Conservation (phyloP, 495 filamentous ascomycete genomes). For the Sphaerosporella brunnea region DNA sequence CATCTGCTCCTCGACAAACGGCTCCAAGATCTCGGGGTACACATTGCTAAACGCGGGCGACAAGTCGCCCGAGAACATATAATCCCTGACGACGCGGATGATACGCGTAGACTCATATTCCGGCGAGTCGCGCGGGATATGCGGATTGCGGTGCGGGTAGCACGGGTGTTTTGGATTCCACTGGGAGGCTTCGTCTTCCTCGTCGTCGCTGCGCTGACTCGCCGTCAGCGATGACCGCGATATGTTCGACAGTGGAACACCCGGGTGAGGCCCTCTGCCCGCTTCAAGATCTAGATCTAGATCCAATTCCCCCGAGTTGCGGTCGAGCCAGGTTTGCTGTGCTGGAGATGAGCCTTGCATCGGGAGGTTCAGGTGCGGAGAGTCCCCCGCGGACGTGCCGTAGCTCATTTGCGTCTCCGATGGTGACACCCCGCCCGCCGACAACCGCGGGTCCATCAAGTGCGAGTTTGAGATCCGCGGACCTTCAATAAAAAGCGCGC, state of each 20-base stretch:
- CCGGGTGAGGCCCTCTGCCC: not conserved
- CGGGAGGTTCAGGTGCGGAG: not conserved
- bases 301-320: not conserved
- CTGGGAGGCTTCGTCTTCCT: not conserved
- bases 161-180: slow-evolving; percentile 21
- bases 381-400: too few relatives aligned
- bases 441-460: not conserved
- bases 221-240: not conserved
- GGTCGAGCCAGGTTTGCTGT: not conserved
- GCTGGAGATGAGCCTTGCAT: not conserved
- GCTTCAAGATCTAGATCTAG: not conserved
- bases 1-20: slow-evolving; percentile 57
- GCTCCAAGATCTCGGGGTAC: slow-evolving; percentile 88
- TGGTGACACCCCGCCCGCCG: not conserved
- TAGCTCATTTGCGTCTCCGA: not conserved
- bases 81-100: slow-evolving; percentile 79
- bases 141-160: slow-evolving; percentile 53
- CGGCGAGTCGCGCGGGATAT: slow-evolving; percentile 49
- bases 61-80: slow-evolving; percentile 77
- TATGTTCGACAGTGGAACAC: not conserved
- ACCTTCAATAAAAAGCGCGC: slow-evolving; percentile 2
- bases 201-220: not conserved
- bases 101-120: slow-evolving; percentile 65
- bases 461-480: slow-evolving; percentile 2
- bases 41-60: slow-evolving; percentile 61